A percentile compares a stretch with the other conserved stretches of the same genome.
These are phyloP conservation scores for Penicillium antarcticum DNA, from an alignment of 495 filamentous ascomycete species.

Conservation along the genomic window DNA sequence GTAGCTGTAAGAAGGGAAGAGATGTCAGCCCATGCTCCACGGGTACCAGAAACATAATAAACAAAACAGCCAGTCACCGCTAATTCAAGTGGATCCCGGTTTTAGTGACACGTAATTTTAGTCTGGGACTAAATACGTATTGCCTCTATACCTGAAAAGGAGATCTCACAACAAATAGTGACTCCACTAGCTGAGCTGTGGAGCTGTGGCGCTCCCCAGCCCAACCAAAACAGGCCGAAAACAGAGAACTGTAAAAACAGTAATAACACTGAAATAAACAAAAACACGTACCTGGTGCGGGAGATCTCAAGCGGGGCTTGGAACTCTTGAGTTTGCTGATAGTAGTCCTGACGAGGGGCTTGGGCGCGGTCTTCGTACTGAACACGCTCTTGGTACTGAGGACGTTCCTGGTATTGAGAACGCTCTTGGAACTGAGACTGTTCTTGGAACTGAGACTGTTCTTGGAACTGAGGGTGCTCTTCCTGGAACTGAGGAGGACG, in stretches of 20 bases:
- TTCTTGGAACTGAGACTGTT: not conserved
- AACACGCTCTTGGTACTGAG: not conserved
- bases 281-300: conserved; percentile 50
- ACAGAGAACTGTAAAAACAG: conserved; percentile 1
- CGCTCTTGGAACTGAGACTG: not conserved
- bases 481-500: conserved; percentile 41
- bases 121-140: conserved; percentile 31
- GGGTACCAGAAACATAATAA: conserved; percentile 28
- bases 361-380: too few species aligned
- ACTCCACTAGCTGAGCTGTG: conserved; percentile 9
- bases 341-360: conserved; percentile 1
- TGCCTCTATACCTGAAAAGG: conserved; percentile 24
- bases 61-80: conserved; percentile 29
- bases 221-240: conserved; percentile 13
- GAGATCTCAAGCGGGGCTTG: conserved; percentile 51
- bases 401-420: not conserved
- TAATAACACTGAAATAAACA: conserved; percentile 7
- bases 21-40: conserved; percentile 19
- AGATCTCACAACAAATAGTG: conserved; percentile 22
- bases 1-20: conserved; percentile 38
- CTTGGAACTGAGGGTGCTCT: conserved; percentile 48
- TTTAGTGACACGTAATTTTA: conserved; percentile 40
- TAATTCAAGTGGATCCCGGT: conserved; percentile 30
- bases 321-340: conserved; percentile 13
- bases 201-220: not conserved